phyloP scores from a whole-genome alignment of 352 stramenopile genomes.

The Phytophthora pistaciae region DNA sequence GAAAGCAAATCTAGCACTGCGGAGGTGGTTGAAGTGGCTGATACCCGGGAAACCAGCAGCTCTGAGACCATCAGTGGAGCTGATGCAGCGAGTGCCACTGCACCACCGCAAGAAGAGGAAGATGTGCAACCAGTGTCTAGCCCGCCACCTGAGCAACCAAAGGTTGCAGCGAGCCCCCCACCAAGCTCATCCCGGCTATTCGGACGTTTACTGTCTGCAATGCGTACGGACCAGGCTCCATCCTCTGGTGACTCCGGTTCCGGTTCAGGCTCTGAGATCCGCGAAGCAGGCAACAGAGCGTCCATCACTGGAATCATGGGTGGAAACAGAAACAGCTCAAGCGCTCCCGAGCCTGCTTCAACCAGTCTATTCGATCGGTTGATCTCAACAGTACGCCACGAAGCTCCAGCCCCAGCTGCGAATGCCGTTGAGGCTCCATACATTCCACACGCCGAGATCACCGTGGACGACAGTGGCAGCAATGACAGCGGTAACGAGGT shows the following conservation, averaged over 20 bases:
- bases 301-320: neutral
- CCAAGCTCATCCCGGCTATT: conserved; percentile 9
- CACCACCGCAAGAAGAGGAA: neutral
- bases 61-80: neutral
- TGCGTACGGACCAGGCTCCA: conserved; percentile 5
- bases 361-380: conserved; percentile 11
- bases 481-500: neutral
- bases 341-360: neutral
- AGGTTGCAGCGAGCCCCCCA: conserved; percentile 2
- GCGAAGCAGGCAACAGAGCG: neutral
- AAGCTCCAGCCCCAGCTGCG: neutral
- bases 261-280: neutral
- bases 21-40: neutral
- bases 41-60: neutral
- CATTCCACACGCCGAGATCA: conserved; percentile 15
- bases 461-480: conserved; percentile 2
- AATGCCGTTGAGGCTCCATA: neutral
- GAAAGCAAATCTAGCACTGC: neutral
- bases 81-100: neutral
- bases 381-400: conserved; percentile 6
- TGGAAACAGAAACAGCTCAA: neutral
- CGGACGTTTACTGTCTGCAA: conserved; percentile 10
- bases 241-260: neutral
- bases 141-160: neutral
- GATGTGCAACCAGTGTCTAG: neutral